Evolutionary conservation across 805 yeast genomes (phyloP), one percentile per base, ranked within the genome.

Genomic region (Cyberlindnera americana): DNA sequence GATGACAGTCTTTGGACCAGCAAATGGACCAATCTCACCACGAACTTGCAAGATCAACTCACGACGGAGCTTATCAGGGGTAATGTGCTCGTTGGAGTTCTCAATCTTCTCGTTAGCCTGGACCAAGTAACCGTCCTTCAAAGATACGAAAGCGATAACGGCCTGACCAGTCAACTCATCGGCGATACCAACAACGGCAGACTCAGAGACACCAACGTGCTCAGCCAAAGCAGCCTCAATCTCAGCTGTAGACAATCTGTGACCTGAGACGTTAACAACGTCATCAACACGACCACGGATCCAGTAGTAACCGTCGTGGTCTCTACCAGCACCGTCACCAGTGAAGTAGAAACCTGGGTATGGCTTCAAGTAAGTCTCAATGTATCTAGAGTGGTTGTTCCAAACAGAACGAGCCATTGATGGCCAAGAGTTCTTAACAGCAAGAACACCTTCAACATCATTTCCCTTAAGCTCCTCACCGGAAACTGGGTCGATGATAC

Each of bases 321-420:
- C 95, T 59, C 90, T 75, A 15, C 89, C 91, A 19, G 91, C 93
- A 65, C 95, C 95, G 65, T 85, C 95, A 55, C 95, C 95, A 1
- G 93, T 81, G 69, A 85, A 85, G 67, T 83, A 85, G 60, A 75
- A 77, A 35, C 89, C 89, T 35, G 85, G 84, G 66, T 83, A 85
- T 38, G 93, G 91, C 43, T 77, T 80, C 60, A 83, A 66, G 64
- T 85, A 85, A n/a, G 93, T 85, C 54, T 85, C 95, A 67, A 81
- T 65, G 65, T 69, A 85, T 60, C 88, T 72, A 50, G 72, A 70
- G 64, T 84, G 83, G 65, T 85, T 83, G 47, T 74, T 75, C 84
- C 86, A 84, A 48, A 85, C 83, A 18, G 89, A 70, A 69, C 95
- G 77, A 16, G 93, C 85, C 73, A 85, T 79, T 4, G 91, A 82